A percentile compares a stretch with the other conserved stretches of the same genome.
Conservation (phyloP, 2,329 filamentous ascomycete species). For the Sarocladium strictum region DNA sequence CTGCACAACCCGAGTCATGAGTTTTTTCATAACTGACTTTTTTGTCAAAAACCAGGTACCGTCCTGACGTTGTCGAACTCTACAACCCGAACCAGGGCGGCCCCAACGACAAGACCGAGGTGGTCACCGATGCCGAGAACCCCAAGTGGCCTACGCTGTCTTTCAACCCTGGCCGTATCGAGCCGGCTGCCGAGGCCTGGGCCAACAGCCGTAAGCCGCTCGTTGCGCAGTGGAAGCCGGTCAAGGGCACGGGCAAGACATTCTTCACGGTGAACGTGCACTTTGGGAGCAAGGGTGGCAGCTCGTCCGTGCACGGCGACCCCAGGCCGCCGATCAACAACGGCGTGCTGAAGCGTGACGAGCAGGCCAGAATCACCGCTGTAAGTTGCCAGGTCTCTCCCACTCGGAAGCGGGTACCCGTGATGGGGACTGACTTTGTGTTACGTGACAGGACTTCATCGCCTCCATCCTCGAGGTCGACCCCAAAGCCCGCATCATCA, state of each 20-base stretch:
- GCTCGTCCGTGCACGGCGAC: constrained; percentile 59
- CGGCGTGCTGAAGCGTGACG: constrained; percentile 48
- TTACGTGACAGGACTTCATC: constrained; percentile 52
- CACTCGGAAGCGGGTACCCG: too few species aligned
- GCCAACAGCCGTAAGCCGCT: constrained; percentile 59
- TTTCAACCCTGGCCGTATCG: constrained; percentile 65
- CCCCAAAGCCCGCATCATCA: constrained; percentile 49
- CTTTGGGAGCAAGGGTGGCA: constrained; percentile 60
- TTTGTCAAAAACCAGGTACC: too few species aligned
- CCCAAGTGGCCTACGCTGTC: constrained; percentile 43
- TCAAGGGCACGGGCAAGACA: constrained; percentile 40
- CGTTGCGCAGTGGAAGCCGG: constrained; percentile 57
- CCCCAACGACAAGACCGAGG: constrained; percentile 47
- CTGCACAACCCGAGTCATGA: too few species aligned
- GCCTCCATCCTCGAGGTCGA: constrained; percentile 51
- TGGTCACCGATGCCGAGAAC: constrained; percentile 37
- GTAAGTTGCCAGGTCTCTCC: constrained; percentile 28
- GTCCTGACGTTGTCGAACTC: constrained; percentile 52
- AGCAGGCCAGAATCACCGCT: constrained; percentile 54
- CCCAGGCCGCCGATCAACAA: constrained; percentile 60
- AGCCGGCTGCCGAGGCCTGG: constrained; percentile 56
- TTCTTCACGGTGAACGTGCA: constrained; percentile 72
- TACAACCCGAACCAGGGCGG: constrained; percentile 51
- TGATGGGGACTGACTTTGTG: too few species aligned
- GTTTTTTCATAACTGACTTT: too few species aligned